Evolutionary conservation across 768 basidiomycete species (phyloP), one percentile per base, ranked within the genome.

Genomic region (Strobilomyces confusus): DNA sequence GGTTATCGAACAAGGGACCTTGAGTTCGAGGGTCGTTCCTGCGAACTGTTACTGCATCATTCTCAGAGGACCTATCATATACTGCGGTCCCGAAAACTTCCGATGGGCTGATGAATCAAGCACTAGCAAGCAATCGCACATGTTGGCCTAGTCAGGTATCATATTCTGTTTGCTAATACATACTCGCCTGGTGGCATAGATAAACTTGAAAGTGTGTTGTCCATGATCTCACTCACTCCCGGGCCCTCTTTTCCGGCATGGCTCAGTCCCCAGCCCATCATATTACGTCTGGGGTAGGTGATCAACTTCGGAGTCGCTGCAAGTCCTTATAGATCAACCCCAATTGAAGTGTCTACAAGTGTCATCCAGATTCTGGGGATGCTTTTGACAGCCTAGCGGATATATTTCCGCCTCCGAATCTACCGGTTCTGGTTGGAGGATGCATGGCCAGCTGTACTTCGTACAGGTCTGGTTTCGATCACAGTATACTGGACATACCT

Each of bases 361-460:
- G 46, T 56, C 14, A 44, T 58, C 40, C 51, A 62, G 19, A 43
- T 13, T 15, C 25, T 58, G 4, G 61, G 56, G 14, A 45, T 62
- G 17, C 2, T 53, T 2, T 26, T 63, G 33, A 63, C 62, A 2
- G 52, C 43, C 6, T 64, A 56, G 55, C 48, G 62, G 30, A 55
- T 63, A 25, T 63, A 51, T n/a, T 48, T 63, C 26, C 62, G 62
- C 17, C 37, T 63, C 44, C 6, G 9, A 8, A 46, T 34, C 20
- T 14, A 34, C 20, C 45, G 45, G 7, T 46, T 46, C 12, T 46
- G 44, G 45, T 46, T 11, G 45, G 44, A 44, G 7, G 44, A 44
- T 13, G 44, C n/a, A 14, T 44, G 26, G 43, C 26, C 26, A 30
- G 20, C 43, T 11, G 4, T 44, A 26, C 20, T 30, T 13, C 9